These are phyloP conservation scores for Penicillium manginii DNA, from an alignment of 495 filamentous ascomycete genomes.

Conservation along the genomic window DNA sequence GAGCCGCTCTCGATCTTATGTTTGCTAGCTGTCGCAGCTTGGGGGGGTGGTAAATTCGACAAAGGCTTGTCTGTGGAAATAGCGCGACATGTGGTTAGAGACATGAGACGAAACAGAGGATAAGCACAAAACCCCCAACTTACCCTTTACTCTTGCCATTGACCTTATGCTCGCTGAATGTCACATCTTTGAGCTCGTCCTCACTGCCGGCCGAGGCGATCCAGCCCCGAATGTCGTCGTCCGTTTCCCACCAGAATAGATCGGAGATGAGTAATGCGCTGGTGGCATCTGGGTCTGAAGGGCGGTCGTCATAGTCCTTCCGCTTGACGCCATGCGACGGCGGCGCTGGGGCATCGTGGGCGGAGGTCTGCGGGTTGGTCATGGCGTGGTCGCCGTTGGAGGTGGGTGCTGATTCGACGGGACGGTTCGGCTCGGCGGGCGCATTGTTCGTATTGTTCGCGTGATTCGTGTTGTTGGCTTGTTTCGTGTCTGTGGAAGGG, in stretches of 20 bases:
- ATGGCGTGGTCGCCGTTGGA: conserved; percentile 27
- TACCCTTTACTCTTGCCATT: conserved; percentile 99
- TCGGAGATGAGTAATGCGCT: conserved; percentile 84
- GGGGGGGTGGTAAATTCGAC: conserved; percentile 81
- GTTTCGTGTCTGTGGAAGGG: conserved; percentile 6
- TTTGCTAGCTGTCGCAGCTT: conserved; percentile 86
- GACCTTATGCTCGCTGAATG: conserved; percentile 97
- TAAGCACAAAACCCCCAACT: conserved; percentile 20
- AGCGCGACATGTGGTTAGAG: conserved; percentile 7
- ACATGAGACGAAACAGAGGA: not conserved
- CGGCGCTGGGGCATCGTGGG: conserved; percentile 32
- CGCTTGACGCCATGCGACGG: conserved; percentile 77
- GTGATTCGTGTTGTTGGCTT: conserved; percentile 9
- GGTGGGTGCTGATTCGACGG: conserved; percentile 7
- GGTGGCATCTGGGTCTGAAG: conserved; percentile 79
- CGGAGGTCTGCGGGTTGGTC: conserved; percentile 19
- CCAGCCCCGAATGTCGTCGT: conserved; percentile 94
- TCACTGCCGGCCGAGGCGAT: conserved; percentile 74
- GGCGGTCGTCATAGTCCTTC: conserved; percentile 75
- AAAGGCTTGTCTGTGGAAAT: conserved; percentile 75
- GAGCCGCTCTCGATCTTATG: conserved; percentile 71
- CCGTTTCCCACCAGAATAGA: conserved; percentile 94
- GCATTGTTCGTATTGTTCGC: conserved; percentile 17
- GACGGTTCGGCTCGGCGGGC: conserved; percentile 1
- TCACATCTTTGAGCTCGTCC: conserved; percentile 86